Conservation (phyloP, 352 stramenopile species). For the Pythium scleroteichum region DNA sequence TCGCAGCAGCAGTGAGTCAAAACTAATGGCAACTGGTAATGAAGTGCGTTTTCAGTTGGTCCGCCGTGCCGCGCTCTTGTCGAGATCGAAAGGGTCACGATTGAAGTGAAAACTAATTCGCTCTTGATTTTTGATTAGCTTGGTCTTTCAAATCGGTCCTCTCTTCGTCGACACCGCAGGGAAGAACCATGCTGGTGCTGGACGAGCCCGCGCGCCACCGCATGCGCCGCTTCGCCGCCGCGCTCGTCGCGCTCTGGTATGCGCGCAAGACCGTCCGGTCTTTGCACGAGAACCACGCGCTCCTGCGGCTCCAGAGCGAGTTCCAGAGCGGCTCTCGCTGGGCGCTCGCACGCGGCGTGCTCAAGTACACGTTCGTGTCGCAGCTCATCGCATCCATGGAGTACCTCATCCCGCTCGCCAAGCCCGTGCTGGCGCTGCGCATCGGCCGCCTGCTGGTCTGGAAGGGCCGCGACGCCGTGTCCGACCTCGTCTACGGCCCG, state of each 20-base stretch:
- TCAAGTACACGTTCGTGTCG: conserved; percentile 49
- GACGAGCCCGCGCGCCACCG: conserved; percentile 14
- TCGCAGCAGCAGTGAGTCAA: conserved; percentile 27
- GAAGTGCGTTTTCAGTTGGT: not conserved
- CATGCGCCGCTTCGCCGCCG: conserved; percentile 26
- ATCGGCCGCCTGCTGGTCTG: conserved; percentile 51
- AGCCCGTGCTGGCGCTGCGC: conserved; percentile 44
- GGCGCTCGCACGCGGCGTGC: conserved; percentile 6
- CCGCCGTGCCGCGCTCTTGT: not conserved
- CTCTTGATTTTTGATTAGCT: not conserved
- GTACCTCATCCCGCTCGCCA: conserved; percentile 56
- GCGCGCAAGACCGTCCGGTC: conserved; percentile 28
- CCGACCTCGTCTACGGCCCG: conserved; percentile 44
- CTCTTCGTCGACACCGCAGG: conserved; percentile 16
- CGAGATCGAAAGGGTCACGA: not conserved
- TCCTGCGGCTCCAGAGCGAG: conserved; percentile 26
- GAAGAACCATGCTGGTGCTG: conserved; percentile 9
- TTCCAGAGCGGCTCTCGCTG: conserved; percentile 9
- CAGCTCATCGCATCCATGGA: conserved; percentile 56
- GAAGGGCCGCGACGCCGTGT: conserved; percentile 29
- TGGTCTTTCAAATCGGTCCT: not conserved
- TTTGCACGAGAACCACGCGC: conserved; percentile 26
- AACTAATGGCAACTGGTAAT: too few species aligned
- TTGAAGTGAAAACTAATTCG: too few species aligned
- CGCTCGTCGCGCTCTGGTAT: conserved; percentile 24